Base-by-base conservation (phyloP, 495 filamentous ascomycete species). In the Amorphotheca resinae region DNA sequence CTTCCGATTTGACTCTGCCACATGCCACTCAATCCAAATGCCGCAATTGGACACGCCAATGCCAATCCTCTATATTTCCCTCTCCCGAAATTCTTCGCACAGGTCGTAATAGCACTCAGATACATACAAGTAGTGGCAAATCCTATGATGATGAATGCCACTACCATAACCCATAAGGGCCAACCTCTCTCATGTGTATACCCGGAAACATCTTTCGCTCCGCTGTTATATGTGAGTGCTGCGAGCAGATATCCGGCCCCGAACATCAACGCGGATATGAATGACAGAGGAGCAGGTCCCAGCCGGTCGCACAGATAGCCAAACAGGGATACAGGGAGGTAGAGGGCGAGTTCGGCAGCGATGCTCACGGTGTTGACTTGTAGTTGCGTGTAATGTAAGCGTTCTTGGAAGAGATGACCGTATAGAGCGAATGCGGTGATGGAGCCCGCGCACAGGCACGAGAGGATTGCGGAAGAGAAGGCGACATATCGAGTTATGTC, bases 11-110 rank as follows among this genome's bases (percentile, higher is more conserved):
- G 91, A 51, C 84, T 91, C 65, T 84, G 71, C 81, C 89, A 93
- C 83, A 98, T 84, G 4, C 85, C 83, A 52, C 88, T 93, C 36
- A 98, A 62, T 9, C 91, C 91, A 57, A 94, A 93, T 2, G 82
- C 77, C 0, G 91, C 86, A 64, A 98, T 95, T 5, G 91, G 91
- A 39, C 84, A 61, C 17, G 88, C 89, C 41, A 98, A 65, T 54
- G 93, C 87, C 43, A 98, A 59, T 0, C 91, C 89, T 57, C 87
- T 82, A 52, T 93, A 76, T 55, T 80, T 87, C 2, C 87, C 84
- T 30, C 79, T 68, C 15, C 89, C 85, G 59, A 96, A 95, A 61
- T 95, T 96, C 74, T 98, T 98, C 18, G 89, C 91, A 46, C 87
- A 94, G 1, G 88, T 94, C 17, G 91, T 87, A 22, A 98, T 81